Base-by-base conservation (phyloP, 75 land plant genomes). In the Ceratopteris richardii region DNA sequence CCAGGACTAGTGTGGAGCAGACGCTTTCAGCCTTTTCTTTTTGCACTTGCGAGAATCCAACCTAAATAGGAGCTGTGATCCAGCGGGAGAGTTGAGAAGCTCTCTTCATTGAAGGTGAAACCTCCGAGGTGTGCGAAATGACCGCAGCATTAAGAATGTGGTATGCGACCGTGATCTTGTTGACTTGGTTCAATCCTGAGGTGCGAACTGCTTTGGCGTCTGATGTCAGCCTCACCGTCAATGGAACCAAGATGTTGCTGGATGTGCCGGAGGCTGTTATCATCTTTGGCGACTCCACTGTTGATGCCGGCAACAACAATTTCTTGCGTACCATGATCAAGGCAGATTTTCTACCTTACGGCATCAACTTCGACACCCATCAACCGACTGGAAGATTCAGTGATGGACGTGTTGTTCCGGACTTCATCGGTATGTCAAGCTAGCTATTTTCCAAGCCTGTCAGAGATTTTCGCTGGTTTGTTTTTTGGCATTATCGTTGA, bases 251-350 rank as follows among this genome's bases (percentile, higher is more conserved):
- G 4, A 46, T n/a, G 48, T 7, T 3, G 12, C 48, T 20, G 4
- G 21, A n/a, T 4, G 17, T 46, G 12, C 48, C 48, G 4, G 14
- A 4, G 12, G 48, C 47, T 40, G 16, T 60, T 61, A 82, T 66
- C 16, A 44, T 66, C n/a, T 57, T 66, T 29, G 68, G 68, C 1
- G 68, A 66, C 37, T 66, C 68, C 20, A 66, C 68, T 16, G 61
- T 31, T 0, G 68, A 66, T 23, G 61, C 56, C 0, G 68, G 68
- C 31, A 66, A 37, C 51, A 66, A 66, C 61, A 66, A 31, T 20
- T 29, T 26, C 27, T 16, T 57, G 52, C 7, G 27, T 1, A 57
- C 68, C 28, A 12, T 44, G 12, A 36, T 43, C 16, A 56, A 2
- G 51, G 44, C 61, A n/a, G 37, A 56, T 46, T 66, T 66, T 31